Conservation (phyloP, 2,329 filamentous ascomycete genomes). For the Aspergillus persii region DNA sequence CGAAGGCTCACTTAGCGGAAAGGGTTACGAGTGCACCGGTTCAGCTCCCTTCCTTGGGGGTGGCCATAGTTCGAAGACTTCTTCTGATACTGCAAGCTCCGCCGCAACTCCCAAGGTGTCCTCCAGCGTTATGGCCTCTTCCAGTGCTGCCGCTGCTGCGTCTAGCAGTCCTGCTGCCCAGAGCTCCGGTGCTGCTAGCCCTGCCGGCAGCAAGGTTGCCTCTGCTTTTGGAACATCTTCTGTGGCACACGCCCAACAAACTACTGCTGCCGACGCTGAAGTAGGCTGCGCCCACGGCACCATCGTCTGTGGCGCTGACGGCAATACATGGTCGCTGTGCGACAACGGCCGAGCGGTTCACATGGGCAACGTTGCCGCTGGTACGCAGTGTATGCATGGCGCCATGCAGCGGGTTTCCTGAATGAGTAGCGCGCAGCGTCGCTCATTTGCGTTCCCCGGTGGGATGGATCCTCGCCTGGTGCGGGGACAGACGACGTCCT, state of each 20-base stretch:
- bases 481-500: background rate
- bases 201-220: slow-evolving; percentile 10
- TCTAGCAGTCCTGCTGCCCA: background rate
- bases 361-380: slow-evolving; percentile 41
- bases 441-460: background rate
- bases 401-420: slow-evolving; percentile 12
- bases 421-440: background rate
- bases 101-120: background rate
- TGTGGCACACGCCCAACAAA: background rate
- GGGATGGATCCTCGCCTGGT: slow-evolving; percentile 3
- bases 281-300: slow-evolving; percentile 26
- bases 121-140: background rate
- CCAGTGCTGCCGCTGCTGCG: background rate
- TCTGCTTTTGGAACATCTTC: slow-evolving; percentile 14
- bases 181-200: slow-evolving; percentile 1
- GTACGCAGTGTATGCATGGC: slow-evolving; percentile 33
- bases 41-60: slow-evolving; percentile 30
- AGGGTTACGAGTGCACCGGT: slow-evolving; percentile 34
- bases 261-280: background rate
- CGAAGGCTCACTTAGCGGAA: slow-evolving; percentile 31
- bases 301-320: slow-evolving; percentile 34
- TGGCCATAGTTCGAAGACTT: background rate
- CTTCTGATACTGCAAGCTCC: background rate
- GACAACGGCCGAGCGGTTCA: slow-evolving; percentile 25
- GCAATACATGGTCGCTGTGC: slow-evolving; percentile 36